Percentiles rank a stretch among this genome's conserved stretches.
Conservation (phyloP, 2,329 filamentous ascomycete genomes). For the Talaromyces sp. region DNA sequence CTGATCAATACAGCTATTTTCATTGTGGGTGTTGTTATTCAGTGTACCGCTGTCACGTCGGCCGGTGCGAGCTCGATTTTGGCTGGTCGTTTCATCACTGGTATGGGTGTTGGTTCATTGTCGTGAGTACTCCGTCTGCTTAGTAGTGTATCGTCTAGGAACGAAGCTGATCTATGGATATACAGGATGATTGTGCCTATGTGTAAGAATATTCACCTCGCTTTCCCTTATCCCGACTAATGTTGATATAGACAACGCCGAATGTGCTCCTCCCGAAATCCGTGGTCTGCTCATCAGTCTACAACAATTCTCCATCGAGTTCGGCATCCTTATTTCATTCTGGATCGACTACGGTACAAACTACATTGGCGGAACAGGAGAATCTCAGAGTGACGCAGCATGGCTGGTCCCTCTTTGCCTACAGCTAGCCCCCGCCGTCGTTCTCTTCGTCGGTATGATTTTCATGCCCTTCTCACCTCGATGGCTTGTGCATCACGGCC, state of each 20-base stretch:
- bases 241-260: conserved; percentile 38
- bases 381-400: conserved; percentile 54
- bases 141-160: neutral
- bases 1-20: conserved; percentile 29
- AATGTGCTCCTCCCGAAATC: conserved; percentile 55
- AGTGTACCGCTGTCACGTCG: conserved; percentile 53
- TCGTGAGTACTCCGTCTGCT: conserved; percentile 11
- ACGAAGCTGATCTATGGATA: neutral
- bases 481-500: conserved; percentile 66
- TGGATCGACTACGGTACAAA: conserved; percentile 45
- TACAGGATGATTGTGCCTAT: conserved; percentile 40
- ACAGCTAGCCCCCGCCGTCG: conserved; percentile 57
- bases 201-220: conserved; percentile 37
- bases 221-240: conserved; percentile 45
- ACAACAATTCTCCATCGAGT: conserved; percentile 59
- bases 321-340: conserved; percentile 50
- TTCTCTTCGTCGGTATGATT: conserved; percentile 68
- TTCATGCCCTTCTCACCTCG: conserved; percentile 76
- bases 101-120: conserved; percentile 50
- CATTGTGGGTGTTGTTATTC: conserved; percentile 60
- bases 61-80: conserved; percentile 46
- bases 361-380: conserved; percentile 57
- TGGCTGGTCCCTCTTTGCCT: conserved; percentile 46
- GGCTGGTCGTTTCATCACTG: conserved; percentile 63
- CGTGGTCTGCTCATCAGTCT: conserved; percentile 61